These are phyloP conservation scores for Sindora glabra DNA, from an alignment of 306 rosid genomes.

Conservation along the genomic window DNA sequence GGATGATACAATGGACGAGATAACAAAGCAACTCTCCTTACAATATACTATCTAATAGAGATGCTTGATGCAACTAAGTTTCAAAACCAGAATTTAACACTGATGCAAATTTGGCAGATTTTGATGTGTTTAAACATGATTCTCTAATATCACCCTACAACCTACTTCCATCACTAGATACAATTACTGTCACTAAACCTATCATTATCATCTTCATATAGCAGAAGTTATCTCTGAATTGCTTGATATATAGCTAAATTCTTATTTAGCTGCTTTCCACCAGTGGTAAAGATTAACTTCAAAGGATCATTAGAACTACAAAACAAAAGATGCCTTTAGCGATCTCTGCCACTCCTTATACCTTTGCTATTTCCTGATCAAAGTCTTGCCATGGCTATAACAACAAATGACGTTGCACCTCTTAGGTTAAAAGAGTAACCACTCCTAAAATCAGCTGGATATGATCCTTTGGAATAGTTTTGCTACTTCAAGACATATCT, in stretches of 20 bases:
- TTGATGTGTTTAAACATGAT: conserved; percentile 46
- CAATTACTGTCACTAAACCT: conserved; percentile 70
- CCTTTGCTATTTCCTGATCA: conserved; percentile 81
- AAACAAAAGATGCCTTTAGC: conserved; percentile 67
- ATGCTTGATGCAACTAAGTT: conserved; percentile 47
- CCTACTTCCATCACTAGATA: conserved; percentile 87
- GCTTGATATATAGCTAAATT: conserved; percentile 95
- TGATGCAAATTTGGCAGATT: conserved; percentile 55
- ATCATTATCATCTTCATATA: conserved; percentile 96
- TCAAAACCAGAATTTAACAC: conserved; percentile 52
- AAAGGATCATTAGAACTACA: conserved; percentile 70
- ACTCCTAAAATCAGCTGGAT: conserved; percentile 66
- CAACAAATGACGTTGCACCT: conserved; percentile 97
- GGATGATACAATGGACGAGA: conserved; percentile 81
- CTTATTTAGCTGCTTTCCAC: conserved; percentile 89
- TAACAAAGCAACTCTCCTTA: conserved; percentile 96
- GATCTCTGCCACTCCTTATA: conserved; percentile 80
- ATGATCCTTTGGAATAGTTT: conserved; percentile 69
- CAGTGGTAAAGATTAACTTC: conserved; percentile 70
- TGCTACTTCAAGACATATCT: conserved; percentile 33
- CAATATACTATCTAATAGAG: conserved; percentile 85
- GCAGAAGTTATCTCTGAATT: conserved; percentile 81
- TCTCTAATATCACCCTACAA: conserved; percentile 95
- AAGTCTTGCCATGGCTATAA: conserved; percentile 98
- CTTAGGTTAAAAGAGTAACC: conserved; percentile 65